Percentiles rank a stretch among this genome's conserved stretches.
phyloP scores from a whole-genome alignment of 2,329 filamentous ascomycete species.

The Aspergillus pseudoterreus region DNA sequence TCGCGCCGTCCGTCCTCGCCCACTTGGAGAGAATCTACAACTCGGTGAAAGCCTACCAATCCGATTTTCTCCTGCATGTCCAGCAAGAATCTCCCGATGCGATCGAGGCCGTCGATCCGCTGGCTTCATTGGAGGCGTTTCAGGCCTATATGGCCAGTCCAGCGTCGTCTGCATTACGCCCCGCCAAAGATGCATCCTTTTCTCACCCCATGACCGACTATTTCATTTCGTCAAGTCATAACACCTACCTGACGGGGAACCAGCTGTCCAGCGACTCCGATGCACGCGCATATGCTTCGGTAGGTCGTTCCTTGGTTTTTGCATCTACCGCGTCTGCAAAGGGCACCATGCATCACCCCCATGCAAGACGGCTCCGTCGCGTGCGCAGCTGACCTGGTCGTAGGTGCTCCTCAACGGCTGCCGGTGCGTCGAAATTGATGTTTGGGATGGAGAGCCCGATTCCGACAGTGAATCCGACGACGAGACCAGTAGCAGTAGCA shows the following conservation, averaged over 20 bases:
- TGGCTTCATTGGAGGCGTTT: constrained; percentile 41
- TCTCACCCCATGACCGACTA: constrained; percentile 77
- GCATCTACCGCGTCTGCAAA: too few relatives aligned
- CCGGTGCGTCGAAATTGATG: constrained; percentile 90
- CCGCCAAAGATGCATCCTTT: constrained; percentile 51
- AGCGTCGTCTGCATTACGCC: constrained; percentile 41
- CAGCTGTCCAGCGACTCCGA: constrained; percentile 77
- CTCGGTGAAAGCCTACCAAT: constrained; percentile 18
- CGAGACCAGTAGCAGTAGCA: constrained; percentile 33
- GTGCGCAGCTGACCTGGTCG: constrained; percentile 1
- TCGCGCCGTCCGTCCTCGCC: constrained; percentile 29
- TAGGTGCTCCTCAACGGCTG: constrained; percentile 73
- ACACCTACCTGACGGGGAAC: constrained; percentile 86
- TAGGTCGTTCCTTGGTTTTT: constrained; percentile 38
- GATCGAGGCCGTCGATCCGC: constrained; percentile 10
- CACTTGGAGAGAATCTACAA: constrained; percentile 35
- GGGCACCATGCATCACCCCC: not conserved
- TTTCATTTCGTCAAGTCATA: constrained; percentile 92
- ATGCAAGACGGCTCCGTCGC: not conserved
- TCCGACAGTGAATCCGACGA: constrained; percentile 28
- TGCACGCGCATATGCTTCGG: constrained; percentile 72
- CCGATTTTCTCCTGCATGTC: constrained; percentile 22
- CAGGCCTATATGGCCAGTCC: constrained; percentile 47
- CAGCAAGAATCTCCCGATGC: constrained; percentile 13
- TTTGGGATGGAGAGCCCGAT: constrained; percentile 72